A percentile compares a stretch with the other conserved stretches of the same genome.
Evolutionary conservation across 1,139 yeast species (phyloP).

Genomic region (Suhomyces atakaporum): DNA sequence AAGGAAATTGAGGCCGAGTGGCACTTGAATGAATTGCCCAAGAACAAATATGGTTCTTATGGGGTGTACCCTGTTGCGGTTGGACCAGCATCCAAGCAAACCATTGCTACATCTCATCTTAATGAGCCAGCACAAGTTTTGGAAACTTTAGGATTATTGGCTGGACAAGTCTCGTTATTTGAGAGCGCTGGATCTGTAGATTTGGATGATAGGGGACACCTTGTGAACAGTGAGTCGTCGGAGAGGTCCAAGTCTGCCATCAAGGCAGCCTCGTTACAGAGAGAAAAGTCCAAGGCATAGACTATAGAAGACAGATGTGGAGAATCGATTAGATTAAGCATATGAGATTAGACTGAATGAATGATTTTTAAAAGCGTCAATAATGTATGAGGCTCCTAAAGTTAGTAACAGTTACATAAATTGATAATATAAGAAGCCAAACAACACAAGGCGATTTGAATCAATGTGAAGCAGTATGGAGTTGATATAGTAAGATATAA

Average conservation of each 20-base stretch:
- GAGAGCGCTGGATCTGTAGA: conserved; percentile 77
- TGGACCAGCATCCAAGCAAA: conserved; percentile 90
- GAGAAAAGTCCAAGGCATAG: conserved; percentile 7
- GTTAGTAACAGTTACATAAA: too few relatives aligned
- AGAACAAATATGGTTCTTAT: conserved; percentile 50
- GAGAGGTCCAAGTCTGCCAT: conserved; percentile 42
- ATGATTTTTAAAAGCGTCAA: too few relatives aligned
- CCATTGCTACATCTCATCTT: conserved; percentile 86
- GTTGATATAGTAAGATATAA: too few relatives aligned
- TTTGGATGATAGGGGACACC: conserved; percentile 74
- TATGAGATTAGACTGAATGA: too few relatives aligned
- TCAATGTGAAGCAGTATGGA: too few relatives aligned
- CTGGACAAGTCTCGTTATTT: conserved; percentile 73
- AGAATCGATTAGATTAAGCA: background rate
- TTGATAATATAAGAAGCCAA: too few relatives aligned
- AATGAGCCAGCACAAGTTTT: conserved; percentile 84
- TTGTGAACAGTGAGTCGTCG: conserved; percentile 49
- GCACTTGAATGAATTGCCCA: conserved; percentile 37
- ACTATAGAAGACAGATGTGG: background rate
- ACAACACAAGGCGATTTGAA: too few relatives aligned
- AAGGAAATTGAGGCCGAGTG: conserved; percentile 58
- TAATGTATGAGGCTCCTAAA: too few relatives aligned
- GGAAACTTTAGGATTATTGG: conserved; percentile 77
- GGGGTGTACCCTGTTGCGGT: conserved; percentile 89
- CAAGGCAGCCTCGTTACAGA: conserved; percentile 36